Evolutionary conservation across 2,329 filamentous ascomycete genomes (phyloP).

Genomic region (Xylariomycetidae sp.): DNA sequence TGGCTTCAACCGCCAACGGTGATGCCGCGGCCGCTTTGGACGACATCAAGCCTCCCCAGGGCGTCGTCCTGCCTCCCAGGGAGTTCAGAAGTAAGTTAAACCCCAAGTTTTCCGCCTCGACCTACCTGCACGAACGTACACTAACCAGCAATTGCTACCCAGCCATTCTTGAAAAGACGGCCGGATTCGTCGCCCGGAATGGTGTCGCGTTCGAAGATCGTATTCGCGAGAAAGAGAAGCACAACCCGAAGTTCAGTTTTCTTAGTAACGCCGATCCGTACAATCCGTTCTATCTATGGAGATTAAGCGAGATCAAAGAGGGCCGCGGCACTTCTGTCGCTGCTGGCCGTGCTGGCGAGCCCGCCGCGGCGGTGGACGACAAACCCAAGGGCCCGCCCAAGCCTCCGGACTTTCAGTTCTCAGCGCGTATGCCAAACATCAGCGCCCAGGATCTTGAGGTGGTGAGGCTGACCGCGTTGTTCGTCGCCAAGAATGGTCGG

Average conservation of each 20-base stretch:
- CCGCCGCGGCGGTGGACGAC: constrained; percentile 45
- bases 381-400: constrained; percentile 78
- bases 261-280: constrained; percentile 76
- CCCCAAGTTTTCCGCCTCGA: background rate
- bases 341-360: constrained; percentile 66
- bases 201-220: constrained; percentile 69
- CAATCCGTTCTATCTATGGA: constrained; percentile 84
- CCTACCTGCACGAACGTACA: background rate
- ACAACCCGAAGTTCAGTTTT: constrained; percentile 89
- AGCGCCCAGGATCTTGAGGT: constrained; percentile 84
- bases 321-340: constrained; percentile 76
- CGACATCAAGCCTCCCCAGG: constrained; percentile 70
- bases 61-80: constrained; percentile 82
- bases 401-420: constrained; percentile 86
- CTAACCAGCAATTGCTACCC: constrained; percentile 4
- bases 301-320: constrained; percentile 75
- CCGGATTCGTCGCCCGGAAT: constrained; percentile 76
- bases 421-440: constrained; percentile 94
- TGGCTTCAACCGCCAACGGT: constrained; percentile 42
- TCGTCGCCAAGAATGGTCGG: constrained; percentile 87
- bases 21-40: constrained; percentile 51
- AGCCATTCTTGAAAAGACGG: constrained; percentile 80
- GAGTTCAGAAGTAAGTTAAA: constrained; percentile 60
- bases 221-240: constrained; percentile 76
- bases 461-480: constrained; percentile 74